Evolutionary conservation across 495 filamentous ascomycete species (phyloP).

Genomic region (Tetracladium setigerum): DNA sequence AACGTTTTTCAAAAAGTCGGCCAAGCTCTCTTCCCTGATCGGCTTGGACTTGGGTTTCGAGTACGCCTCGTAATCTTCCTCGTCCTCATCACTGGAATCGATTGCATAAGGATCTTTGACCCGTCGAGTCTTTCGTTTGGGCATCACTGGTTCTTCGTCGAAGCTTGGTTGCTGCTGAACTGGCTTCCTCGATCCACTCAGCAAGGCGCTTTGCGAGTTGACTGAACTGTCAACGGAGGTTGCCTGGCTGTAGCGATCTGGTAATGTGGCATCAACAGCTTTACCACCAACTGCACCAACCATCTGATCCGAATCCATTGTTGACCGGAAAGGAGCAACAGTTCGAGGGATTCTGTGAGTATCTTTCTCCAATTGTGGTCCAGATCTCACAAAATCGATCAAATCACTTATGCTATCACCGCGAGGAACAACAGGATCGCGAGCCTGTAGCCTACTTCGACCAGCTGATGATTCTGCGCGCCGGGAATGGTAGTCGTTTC

Average conservation of each 20-base stretch:
- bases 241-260: conserved; percentile 25
- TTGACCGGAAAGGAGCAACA: conserved; percentile 77
- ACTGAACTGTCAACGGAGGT: conserved; percentile 42
- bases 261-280: conserved; percentile 41
- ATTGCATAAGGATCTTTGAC: conserved; percentile 88
- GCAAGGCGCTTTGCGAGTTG: conserved; percentile 42
- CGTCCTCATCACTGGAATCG: conserved; percentile 76
- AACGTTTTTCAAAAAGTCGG: conserved; percentile 83
- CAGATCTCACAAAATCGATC: conserved; percentile 89
- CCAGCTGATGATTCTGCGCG: conserved; percentile 19
- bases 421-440: conserved; percentile 54
- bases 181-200: conserved; percentile 24
- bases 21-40: conserved; percentile 62
- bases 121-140: conserved; percentile 63
- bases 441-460: conserved; percentile 55
- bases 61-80: conserved; percentile 37
- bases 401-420: conserved; percentile 70
- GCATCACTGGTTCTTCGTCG: conserved; percentile 42
- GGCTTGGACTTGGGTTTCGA: conserved; percentile 26
- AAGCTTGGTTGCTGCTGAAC: conserved; percentile 2
- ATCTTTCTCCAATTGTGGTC: conserved; percentile 48
- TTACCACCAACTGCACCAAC: conserved; percentile 41
- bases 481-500: neutral
- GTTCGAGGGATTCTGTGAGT: conserved; percentile 69
- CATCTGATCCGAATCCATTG: conserved; percentile 78